phyloP scores from a whole-genome alignment of 352 stramenopile species.

The Phytophthora ohioensis region DNA sequence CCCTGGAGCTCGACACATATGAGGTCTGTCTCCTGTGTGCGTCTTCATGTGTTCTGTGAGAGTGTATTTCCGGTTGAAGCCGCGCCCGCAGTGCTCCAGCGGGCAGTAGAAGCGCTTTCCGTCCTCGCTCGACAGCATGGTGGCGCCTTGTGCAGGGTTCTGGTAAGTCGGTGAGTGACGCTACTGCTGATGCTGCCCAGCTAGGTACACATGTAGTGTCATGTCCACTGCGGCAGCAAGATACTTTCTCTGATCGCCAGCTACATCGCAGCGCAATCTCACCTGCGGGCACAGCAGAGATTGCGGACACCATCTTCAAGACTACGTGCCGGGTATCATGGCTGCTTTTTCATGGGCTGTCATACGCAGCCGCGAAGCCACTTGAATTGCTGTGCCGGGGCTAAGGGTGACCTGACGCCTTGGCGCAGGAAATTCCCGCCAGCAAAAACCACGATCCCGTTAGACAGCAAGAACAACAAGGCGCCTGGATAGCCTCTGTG shows the following conservation, averaged over 20 bases:
- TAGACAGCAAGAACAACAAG: slow-evolving; percentile 20
- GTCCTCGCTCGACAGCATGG: slow-evolving; percentile 22
- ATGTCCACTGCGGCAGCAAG: slow-evolving; percentile 24
- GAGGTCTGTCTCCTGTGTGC: slow-evolving; percentile 63
- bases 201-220: neutral
- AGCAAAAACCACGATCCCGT: slow-evolving; percentile 22
- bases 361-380: slow-evolving; percentile 27
- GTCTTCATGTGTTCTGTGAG: slow-evolving; percentile 71
- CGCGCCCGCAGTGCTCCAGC: slow-evolving; percentile 27
- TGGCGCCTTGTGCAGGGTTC: slow-evolving; percentile 8
- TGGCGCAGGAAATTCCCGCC: slow-evolving; percentile 22
- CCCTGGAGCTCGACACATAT: slow-evolving; percentile 42
- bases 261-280: slow-evolving; percentile 22
- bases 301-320: slow-evolving; percentile 26
- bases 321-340: slow-evolving; percentile 7
- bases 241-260: slow-evolving; percentile 37
- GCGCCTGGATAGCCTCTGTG: slow-evolving; percentile 19
- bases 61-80: slow-evolving; percentile 65
- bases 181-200: neutral
- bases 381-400: slow-evolving; percentile 30
- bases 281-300: slow-evolving; percentile 8
- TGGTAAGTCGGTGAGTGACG: slow-evolving; percentile 29
- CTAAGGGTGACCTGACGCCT: slow-evolving; percentile 24
- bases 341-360: slow-evolving; percentile 20
- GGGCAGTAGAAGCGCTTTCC: slow-evolving; percentile 40